Conservation (phyloP, 805 yeast species). For the Kazachstania bromeliacearum region DNA sequence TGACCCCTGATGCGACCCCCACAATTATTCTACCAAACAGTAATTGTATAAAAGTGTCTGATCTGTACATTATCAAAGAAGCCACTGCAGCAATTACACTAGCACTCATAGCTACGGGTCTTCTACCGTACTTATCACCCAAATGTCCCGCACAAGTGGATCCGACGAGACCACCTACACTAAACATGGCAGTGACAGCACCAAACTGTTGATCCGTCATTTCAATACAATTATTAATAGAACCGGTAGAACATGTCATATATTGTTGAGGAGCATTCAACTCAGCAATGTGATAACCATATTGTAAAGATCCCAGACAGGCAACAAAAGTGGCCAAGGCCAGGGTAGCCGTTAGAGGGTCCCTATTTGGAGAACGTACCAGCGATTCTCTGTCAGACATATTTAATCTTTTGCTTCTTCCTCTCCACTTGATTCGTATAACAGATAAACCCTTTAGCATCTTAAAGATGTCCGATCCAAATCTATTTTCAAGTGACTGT, state of each 20-base stretch:
- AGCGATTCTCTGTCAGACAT: conserved; percentile 2
- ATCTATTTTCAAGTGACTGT: conserved; percentile 1
- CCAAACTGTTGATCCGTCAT: conserved; percentile 55
- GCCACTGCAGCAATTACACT: conserved; percentile 48
- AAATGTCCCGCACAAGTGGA: conserved; percentile 58
- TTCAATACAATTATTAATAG: conserved; percentile 41
- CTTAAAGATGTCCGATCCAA: too few relatives aligned
- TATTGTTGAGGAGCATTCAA: conserved; percentile 79
- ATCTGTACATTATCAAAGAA: conserved; percentile 46
- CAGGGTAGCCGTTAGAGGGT: conserved; percentile 3
- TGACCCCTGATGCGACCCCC: conserved; percentile 83
- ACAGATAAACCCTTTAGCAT: too few relatives aligned
- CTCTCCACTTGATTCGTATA: too few relatives aligned
- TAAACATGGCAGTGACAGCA: conserved; percentile 63
- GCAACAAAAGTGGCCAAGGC: conserved; percentile 32
- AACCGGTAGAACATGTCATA: conserved; percentile 43
- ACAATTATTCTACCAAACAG: conserved; percentile 63
- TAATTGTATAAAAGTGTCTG: conserved; percentile 37
- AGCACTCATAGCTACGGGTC: conserved; percentile 42
- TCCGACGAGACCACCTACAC: conserved; percentile 76
- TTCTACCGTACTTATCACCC: conserved; percentile 61
- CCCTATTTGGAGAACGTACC: background rate
- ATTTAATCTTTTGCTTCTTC: too few relatives aligned
- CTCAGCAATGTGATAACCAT: conserved; percentile 92
- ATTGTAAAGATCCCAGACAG: conserved; percentile 75